Conservation (phyloP, 352 stramenopile species). For the Aphanomyces astaci region DNA sequence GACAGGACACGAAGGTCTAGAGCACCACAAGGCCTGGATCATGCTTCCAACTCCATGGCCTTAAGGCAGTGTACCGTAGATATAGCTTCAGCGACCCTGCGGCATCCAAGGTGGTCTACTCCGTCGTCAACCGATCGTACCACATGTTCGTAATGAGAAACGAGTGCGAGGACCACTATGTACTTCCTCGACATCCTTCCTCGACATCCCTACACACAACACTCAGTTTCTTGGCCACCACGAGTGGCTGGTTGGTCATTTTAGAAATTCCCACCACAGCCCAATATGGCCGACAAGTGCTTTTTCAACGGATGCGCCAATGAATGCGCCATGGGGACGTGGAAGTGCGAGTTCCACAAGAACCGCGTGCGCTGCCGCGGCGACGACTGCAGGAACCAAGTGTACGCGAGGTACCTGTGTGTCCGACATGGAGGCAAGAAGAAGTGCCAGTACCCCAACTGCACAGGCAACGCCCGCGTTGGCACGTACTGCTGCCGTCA, state of each 20-base stretch:
- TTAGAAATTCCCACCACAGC: conserved; percentile 2
- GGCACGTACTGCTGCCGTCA: conserved; percentile 14
- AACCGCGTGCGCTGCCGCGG: conserved; percentile 12
- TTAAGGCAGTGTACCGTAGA: too few relatives aligned
- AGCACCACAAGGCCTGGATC: too few relatives aligned
- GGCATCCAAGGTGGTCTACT: too few relatives aligned
- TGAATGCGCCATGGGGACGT: not conserved
- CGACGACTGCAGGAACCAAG: conserved; percentile 19
- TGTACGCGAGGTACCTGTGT: conserved; percentile 16
- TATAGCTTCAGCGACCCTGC: too few relatives aligned
- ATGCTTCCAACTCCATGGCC: too few relatives aligned
- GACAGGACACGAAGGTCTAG: too few relatives aligned
- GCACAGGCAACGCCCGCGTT: conserved; percentile 11
- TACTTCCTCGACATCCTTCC: too few relatives aligned
- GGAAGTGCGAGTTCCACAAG: conserved; percentile 21
- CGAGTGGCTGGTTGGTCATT: too few relatives aligned
- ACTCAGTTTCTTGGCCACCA: too few relatives aligned
- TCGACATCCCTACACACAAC: not conserved
- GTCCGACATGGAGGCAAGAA: conserved; percentile 17
- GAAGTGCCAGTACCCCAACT: conserved; percentile 5
- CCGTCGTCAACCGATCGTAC: too few relatives aligned
- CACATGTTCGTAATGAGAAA: too few relatives aligned
- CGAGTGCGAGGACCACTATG: too few relatives aligned
- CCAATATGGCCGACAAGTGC: conserved; percentile 9
- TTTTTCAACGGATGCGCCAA: conserved; percentile 19